phyloP scores from a whole-genome alignment of 2,329 filamentous ascomycete species.

The Teratosphaeria pseudoeucalypti region DNA sequence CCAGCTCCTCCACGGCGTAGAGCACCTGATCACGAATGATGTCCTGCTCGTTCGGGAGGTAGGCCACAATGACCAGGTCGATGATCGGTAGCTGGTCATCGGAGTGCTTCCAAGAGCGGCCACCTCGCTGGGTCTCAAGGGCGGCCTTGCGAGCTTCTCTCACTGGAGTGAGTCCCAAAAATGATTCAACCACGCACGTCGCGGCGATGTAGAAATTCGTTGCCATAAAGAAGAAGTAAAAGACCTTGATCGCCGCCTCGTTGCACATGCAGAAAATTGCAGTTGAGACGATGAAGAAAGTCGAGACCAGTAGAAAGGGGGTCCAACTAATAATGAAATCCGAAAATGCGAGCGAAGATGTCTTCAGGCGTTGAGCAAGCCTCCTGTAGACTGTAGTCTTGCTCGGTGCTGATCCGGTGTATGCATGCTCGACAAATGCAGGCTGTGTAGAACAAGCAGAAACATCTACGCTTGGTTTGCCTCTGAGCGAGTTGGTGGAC shows the following conservation, averaged over 20 bases:
- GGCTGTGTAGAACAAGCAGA: not conserved
- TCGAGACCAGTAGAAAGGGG: slow-evolving; percentile 21
- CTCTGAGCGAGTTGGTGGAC: not conserved
- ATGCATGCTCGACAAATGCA: not conserved
- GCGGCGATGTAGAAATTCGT: too few relatives aligned
- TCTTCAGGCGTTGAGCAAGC: not conserved
- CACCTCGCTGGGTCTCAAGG: too few relatives aligned
- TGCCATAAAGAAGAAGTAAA: too few relatives aligned
- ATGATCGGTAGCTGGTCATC: too few relatives aligned
- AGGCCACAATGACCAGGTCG: too few relatives aligned
- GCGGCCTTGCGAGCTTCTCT: too few relatives aligned
- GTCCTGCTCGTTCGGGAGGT: too few relatives aligned
- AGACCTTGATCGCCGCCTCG: not conserved
- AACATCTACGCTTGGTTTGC: not conserved
- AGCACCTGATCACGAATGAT: too few relatives aligned
- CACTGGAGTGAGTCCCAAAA: too few relatives aligned
- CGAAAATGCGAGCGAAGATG: slow-evolving; percentile 7
- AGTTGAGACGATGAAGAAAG: slow-evolving; percentile 21
- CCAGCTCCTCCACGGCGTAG: too few relatives aligned
- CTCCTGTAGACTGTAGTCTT: not conserved
- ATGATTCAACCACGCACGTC: too few relatives aligned
- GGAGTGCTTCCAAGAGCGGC: too few relatives aligned
- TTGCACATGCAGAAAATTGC: slow-evolving; percentile 16
- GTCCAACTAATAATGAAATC: slow-evolving; percentile 21
- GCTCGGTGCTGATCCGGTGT: not conserved